A percentile compares a stretch with the other conserved stretches of the same genome.
These are phyloP conservation scores for Rhododendron williamsianum DNA, from an alignment of 148 eudicot species.

Conservation along the genomic window DNA sequence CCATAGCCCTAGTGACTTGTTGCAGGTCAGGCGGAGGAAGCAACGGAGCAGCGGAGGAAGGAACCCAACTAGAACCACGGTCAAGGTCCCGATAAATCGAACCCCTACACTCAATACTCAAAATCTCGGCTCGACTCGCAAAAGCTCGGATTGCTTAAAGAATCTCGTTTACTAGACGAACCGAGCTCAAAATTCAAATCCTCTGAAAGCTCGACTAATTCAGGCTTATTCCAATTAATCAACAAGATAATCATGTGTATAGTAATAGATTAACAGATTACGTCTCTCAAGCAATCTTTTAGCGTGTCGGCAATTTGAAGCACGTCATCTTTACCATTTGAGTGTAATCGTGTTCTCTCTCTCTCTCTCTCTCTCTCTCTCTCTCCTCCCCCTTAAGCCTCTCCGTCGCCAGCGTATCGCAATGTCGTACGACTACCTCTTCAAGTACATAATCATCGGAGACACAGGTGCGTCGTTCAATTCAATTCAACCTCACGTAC, in stretches of 20 bases:
- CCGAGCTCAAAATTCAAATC: too few species aligned
- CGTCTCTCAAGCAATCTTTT: background rate
- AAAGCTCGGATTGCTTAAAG: too few species aligned
- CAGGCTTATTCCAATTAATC: too few species aligned
- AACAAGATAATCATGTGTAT: background rate
- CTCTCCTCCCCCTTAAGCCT: background rate
- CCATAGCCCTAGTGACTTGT: too few species aligned
- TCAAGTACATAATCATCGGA: slow-evolving; percentile 79
- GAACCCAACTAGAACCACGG: too few species aligned
- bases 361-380: background rate
- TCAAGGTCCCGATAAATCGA: too few species aligned
- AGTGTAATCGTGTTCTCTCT: background rate
- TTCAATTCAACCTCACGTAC: background rate
- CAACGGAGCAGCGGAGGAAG: too few species aligned
- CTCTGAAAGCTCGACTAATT: too few species aligned
- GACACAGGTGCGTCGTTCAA: slow-evolving; percentile 46
- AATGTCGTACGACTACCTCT: slow-evolving; percentile 75
- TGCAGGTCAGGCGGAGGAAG: too few species aligned
- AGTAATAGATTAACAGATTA: background rate
- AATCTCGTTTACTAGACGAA: too few species aligned
- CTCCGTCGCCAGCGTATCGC: background rate
- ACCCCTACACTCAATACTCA: too few species aligned
- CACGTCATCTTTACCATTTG: background rate
- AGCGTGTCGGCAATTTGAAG: background rate
- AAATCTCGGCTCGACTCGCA: too few species aligned